Base-by-base conservation (phyloP, 202 grass and related monocot species). In the Saccharum hybrid region DNA sequence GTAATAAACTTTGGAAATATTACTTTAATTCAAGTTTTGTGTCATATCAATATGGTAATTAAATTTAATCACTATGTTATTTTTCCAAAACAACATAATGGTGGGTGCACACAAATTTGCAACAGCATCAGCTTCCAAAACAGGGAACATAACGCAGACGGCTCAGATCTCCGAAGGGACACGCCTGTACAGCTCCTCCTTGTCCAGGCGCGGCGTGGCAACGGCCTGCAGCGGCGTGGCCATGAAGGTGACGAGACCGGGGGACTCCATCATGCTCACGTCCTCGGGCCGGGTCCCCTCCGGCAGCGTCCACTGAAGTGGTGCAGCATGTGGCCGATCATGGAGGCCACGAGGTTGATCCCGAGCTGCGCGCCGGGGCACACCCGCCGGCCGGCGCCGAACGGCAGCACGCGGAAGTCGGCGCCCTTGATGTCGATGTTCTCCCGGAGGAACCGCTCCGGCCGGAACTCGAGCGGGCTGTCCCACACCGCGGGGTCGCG, bases 401-500 rank as follows among this genome's bases (percentile, higher is more conserved):
- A 98, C 22, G 92, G 92, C 39, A 98, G 88, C 68, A 98, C 85
- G 10, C 92, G 79, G 74, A 93, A 95, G 86, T 98, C 96, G 14
- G 83, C 75, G 51, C 96, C 96, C 84, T 98, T 98, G 79, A 98
- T 95, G 90, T 98, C 96, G n/a, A 98, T 90, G 78, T 63, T 88
- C 70, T 93, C 96, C 56, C 70, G 78, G 0, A 87, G n/a, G 87
- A 98, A 94, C 3, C 92, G 82, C 83, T 98, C 92, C 0, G 90
- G 92, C 10, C 92, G 67, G 77, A 82, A 98, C 85, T 93, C 95
- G 9, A 93, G 68, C 11, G 92, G 95, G 66, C 81, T 82, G 45
- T 84, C 83, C 95, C 96, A 98, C 2, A 88, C 70, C 70, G 85
- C 83, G 1, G 92, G 89, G 85, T 98, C 92, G 4, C 95, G 84